Percentiles rank a stretch among this genome's conserved stretches.
Evolutionary conservation across 169 alveolate species (phyloP).

Genomic region (Eimeria tenella): DNA sequence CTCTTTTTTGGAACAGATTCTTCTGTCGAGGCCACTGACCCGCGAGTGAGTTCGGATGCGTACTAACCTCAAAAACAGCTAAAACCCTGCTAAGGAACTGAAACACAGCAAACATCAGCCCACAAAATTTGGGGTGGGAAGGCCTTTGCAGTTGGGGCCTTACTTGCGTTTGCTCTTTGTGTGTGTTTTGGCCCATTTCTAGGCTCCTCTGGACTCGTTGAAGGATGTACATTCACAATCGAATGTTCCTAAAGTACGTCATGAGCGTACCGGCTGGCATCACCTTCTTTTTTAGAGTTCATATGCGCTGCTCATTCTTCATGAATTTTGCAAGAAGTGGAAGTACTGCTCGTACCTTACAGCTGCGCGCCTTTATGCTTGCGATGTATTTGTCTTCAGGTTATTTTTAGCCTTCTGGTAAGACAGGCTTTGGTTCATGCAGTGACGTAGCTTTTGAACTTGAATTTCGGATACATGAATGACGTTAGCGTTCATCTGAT

Average conservation of each 20-base stretch:
- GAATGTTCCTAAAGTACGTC: not conserved
- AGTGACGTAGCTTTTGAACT: not conserved
- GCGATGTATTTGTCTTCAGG: conserved; percentile 36
- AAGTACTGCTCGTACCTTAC: not conserved
- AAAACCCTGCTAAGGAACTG: not conserved
- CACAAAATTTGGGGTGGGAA: not conserved
- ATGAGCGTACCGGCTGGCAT: not conserved
- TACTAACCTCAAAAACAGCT: not conserved
- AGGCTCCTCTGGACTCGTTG: not conserved
- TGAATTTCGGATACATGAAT: not conserved
- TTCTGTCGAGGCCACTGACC: not conserved
- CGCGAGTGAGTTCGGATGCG: conserved; percentile 5
- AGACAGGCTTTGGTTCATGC: not conserved
- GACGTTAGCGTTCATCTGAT: too few species aligned
- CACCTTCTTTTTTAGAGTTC: not conserved
- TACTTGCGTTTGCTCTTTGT: not conserved
- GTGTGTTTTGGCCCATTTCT: not conserved
- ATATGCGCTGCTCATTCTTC: not conserved
- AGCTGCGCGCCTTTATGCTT: not conserved
- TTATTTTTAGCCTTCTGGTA: conserved; percentile 27
- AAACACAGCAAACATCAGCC: not conserved
- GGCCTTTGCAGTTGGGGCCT: too few species aligned
- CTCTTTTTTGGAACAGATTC: conserved; percentile 1
- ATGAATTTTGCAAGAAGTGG: not conserved
- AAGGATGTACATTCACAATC: too few species aligned